These are phyloP conservation scores for Amorphotheca resinae DNA, from an alignment of 495 filamentous ascomycete genomes.

Conservation along the genomic window DNA sequence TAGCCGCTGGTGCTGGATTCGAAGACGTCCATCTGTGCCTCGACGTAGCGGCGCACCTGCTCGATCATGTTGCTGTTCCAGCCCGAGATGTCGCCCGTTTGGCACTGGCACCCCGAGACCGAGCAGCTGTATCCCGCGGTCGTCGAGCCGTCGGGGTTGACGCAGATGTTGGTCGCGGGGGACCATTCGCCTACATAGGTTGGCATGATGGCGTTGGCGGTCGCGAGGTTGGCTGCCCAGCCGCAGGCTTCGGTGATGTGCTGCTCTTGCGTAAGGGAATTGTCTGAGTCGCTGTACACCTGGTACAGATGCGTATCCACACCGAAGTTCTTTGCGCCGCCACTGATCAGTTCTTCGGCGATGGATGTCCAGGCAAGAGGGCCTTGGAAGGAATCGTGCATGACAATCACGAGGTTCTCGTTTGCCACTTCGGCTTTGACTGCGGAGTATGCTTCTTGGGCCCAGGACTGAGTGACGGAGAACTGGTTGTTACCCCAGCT, in stretches of 20 bases:
- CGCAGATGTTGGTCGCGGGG: conserved; percentile 25
- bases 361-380: conserved; percentile 20
- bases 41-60: conserved; percentile 34
- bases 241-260: conserved; percentile 27
- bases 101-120: conserved; percentile 44
- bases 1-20: conserved; percentile 25
- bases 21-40: conserved; percentile 31
- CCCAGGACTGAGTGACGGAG: conserved; percentile 23
- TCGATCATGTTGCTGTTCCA: conserved; percentile 26
- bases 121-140: conserved; percentile 31
- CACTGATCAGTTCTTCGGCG: conserved; percentile 6
- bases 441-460: conserved; percentile 23
- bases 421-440: conserved; percentile 24
- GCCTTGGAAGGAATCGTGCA: conserved; percentile 26
- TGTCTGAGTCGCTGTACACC: conserved; percentile 24
- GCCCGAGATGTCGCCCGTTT: conserved; percentile 14
- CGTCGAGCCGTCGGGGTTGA: conserved; percentile 23
- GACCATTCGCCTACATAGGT: conserved; percentile 31
- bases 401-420: conserved; percentile 24
- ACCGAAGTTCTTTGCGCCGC: conserved; percentile 18
- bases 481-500: conserved; percentile 23
- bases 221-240: conserved; percentile 20
- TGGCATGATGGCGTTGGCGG: conserved; percentile 18
- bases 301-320: conserved; percentile 29
- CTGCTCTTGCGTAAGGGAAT: conserved; percentile 21